Percentiles rank a stretch among this genome's conserved stretches.
Evolutionary conservation across 176 grass and related monocot genomes (phyloP).

Genomic region (Aegilops umbellulata): DNA sequence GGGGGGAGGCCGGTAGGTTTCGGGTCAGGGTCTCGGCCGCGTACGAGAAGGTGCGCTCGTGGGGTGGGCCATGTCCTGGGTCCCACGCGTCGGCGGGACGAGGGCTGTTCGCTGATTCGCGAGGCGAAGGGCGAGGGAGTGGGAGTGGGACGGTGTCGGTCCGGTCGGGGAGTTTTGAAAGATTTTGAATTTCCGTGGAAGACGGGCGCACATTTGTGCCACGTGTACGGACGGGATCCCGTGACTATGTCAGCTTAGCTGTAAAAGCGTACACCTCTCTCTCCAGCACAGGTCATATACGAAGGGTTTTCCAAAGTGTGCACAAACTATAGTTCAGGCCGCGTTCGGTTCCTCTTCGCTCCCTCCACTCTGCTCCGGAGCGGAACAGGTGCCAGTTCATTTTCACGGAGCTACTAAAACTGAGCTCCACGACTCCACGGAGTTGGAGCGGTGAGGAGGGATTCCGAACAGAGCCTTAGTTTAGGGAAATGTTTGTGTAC

Average conservation of each 20-base stretch:
- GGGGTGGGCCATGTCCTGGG: neutral
- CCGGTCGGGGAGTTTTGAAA: slow-evolving; percentile 40
- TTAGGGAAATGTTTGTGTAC: too few species aligned
- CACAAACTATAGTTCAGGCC: too few species aligned
- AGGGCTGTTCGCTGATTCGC: neutral
- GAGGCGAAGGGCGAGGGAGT: neutral
- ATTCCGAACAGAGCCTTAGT: too few species aligned
- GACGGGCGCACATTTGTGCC: neutral
- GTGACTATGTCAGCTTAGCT: neutral
- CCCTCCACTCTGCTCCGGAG: too few species aligned
- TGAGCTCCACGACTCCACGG: too few species aligned
- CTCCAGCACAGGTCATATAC: too few species aligned
- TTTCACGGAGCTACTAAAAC: too few species aligned
- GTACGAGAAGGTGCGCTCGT: neutral
- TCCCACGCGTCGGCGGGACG: neutral
- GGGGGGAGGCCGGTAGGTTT: slow-evolving; percentile 54
- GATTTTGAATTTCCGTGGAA: slow-evolving; percentile 53
- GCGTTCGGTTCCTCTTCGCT: too few species aligned
- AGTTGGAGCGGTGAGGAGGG: too few species aligned
- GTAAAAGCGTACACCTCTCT: neutral
- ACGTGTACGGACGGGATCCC: slow-evolving; percentile 33
- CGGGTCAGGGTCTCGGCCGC: slow-evolving; percentile 44
- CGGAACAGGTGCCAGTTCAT: too few species aligned
- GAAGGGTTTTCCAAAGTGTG: too few species aligned
- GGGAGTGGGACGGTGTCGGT: slow-evolving; percentile 39